These are phyloP conservation scores for Cichorium intybus DNA, from an alignment of 140 eudicot species.

Conservation along the genomic window DNA sequence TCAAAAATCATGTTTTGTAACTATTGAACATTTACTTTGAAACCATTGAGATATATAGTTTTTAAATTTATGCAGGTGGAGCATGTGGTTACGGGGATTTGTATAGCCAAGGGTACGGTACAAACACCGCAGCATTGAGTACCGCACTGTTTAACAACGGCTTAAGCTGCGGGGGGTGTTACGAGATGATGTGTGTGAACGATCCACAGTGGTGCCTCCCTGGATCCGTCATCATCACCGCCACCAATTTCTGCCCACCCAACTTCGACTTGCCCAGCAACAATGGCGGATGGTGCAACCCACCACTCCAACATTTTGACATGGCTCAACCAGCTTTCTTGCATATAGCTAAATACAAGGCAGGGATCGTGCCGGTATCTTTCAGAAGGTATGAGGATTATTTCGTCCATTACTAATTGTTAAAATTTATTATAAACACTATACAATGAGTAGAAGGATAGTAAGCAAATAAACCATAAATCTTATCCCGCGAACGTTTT, in stretches of 20 bases:
- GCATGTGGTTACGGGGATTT: slow-evolving; percentile 63
- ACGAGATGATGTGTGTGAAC: slow-evolving; percentile 38
- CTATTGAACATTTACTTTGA: neutral
- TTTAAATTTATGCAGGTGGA: slow-evolving; percentile 37
- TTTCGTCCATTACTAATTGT: neutral
- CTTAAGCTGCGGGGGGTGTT: slow-evolving; percentile 50
- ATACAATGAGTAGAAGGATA: too few relatives aligned
- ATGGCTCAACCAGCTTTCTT: slow-evolving; percentile 56
- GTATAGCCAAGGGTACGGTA: slow-evolving; percentile 58
- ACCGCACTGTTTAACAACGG: slow-evolving; percentile 53
- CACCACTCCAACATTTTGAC: slow-evolving; percentile 60
- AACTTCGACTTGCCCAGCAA: slow-evolving; percentile 45
- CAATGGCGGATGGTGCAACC: slow-evolving; percentile 66
- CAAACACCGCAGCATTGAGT: slow-evolving; percentile 61
- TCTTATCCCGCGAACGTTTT: too few relatives aligned
- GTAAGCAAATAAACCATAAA: too few relatives aligned
- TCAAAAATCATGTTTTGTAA: neutral
- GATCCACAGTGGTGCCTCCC: slow-evolving; percentile 57
- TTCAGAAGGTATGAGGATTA: slow-evolving; percentile 39
- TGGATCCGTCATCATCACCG: slow-evolving; percentile 42
- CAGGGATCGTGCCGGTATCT: slow-evolving; percentile 59
- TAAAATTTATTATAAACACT: too few relatives aligned
- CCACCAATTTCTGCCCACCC: slow-evolving; percentile 60
- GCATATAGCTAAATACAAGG: slow-evolving; percentile 49
- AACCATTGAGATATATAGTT: neutral